phyloP scores from a whole-genome alignment of 106 monocot species.

The Posidonia australis region DNA sequence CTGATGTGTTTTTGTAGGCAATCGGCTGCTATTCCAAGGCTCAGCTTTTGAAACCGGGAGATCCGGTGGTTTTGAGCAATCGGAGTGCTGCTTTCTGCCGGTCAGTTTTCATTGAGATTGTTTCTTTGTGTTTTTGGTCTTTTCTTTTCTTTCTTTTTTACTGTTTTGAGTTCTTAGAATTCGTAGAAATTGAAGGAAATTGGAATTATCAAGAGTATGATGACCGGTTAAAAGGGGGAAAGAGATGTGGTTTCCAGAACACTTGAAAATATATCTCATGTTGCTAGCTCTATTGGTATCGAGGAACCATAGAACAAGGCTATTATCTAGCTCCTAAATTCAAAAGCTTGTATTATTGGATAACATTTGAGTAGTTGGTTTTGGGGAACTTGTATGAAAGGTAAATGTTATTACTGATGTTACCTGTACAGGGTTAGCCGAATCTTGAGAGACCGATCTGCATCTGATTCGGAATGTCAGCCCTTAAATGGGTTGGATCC shows the following conservation, averaged over 20 bases:
- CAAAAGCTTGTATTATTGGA: no score
- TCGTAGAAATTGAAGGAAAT: no score
- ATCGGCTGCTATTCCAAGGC: constrained; percentile 78
- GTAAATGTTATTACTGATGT: background rate
- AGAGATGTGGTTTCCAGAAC: no score
- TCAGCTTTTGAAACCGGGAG: constrained; percentile 58
- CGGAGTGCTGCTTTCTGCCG: constrained; percentile 66
- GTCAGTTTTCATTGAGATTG: constrained; percentile 15
- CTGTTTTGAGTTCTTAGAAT: background rate
- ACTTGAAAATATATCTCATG: no score
- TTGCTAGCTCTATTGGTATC: no score
- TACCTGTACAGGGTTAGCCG: constrained; percentile 47
- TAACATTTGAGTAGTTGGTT: no score
- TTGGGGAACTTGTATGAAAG: no score
- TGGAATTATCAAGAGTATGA: background rate
- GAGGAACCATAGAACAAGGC: no score
- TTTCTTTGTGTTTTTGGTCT: background rate
- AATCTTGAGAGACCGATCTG: constrained; percentile 51
- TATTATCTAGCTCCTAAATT: no score
- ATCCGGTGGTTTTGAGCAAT: constrained; percentile 62
- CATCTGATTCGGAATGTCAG: constrained; percentile 67
- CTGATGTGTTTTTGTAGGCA: constrained; percentile 41
- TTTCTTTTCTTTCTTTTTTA: background rate
- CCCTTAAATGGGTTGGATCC: constrained; percentile 91
- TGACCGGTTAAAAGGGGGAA: no score